A percentile compares a stretch with the other conserved stretches of the same genome.
Evolutionary conservation across 768 basidiomycete genomes (phyloP).

Genomic region (Boletus rubescentipes): DNA sequence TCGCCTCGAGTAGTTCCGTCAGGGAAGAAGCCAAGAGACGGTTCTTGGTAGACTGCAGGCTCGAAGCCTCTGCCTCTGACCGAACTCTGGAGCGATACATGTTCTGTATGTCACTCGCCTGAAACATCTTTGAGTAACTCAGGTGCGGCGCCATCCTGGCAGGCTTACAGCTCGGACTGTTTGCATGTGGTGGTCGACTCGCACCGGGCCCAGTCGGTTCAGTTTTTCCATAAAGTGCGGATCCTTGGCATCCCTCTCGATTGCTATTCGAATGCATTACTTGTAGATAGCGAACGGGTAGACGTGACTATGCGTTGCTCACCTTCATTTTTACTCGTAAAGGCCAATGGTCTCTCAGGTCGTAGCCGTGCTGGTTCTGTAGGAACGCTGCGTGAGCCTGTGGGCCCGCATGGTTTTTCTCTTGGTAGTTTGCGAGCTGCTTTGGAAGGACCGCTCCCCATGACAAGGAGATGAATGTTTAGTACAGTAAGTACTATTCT

Average conservation of each 20-base stretch:
- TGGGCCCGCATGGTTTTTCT: slow-evolving; percentile 44
- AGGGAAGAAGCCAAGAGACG: slow-evolving; percentile 54
- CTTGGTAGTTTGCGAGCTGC: slow-evolving; percentile 55
- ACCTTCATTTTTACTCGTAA: slow-evolving; percentile 55
- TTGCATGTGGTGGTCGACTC: slow-evolving; percentile 64
- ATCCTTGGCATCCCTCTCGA: slow-evolving; percentile 65
- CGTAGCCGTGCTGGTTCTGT: slow-evolving; percentile 13
- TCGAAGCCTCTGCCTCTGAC: slow-evolving; percentile 56
- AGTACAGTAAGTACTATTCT: background rate
- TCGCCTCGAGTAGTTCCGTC: slow-evolving; percentile 58
- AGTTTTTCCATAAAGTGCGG: slow-evolving; percentile 71
- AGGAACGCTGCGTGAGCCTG: slow-evolving; percentile 44
- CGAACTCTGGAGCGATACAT: slow-evolving; percentile 54
- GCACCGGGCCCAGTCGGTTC: slow-evolving; percentile 61
- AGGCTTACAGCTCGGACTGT: slow-evolving; percentile 46
- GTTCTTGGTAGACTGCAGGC: slow-evolving; percentile 44
- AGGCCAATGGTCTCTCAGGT: slow-evolving; percentile 37
- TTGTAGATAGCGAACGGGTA: background rate
- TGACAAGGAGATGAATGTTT: slow-evolving; percentile 25
- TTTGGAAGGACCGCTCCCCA: slow-evolving; percentile 68
- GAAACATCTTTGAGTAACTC: background rate
- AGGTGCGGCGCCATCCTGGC: too few species aligned
- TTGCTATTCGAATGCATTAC: slow-evolving; percentile 39
- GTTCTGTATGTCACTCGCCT: slow-evolving; percentile 34
- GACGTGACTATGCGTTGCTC: background rate